Evolutionary conservation across 352 stramenopile species (phyloP).

Genomic region (Pythium sp.): DNA sequence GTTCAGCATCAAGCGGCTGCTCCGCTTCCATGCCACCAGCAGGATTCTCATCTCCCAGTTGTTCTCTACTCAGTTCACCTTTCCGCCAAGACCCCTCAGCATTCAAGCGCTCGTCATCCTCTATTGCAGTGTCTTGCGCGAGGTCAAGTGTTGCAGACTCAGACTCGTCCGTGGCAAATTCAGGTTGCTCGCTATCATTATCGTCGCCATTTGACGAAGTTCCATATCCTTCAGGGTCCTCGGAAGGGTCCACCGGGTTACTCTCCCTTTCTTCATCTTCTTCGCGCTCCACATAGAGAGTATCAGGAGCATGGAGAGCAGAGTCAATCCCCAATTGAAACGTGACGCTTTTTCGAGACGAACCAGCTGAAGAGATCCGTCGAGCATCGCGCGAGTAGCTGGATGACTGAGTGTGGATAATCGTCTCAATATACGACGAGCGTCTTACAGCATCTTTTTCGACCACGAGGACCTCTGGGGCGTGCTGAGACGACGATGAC

Average conservation of each 20-base stretch:
- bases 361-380: conserved; percentile 15
- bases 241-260: neutral
- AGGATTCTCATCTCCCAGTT: neutral
- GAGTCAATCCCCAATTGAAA: neutral
- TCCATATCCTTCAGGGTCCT: neutral
- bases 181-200: neutral
- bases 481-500: neutral
- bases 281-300: neutral
- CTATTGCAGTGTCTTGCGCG: neutral
- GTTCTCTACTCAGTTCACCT: neutral
- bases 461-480: neutral
- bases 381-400: conserved; percentile 1
- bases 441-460: conserved; percentile 3
- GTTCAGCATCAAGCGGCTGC: neutral
- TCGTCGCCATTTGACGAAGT: neutral
- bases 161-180: neutral
- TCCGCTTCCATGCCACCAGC: too few species aligned
- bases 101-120: neutral
- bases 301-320: neutral
- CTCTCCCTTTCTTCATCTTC: neutral
- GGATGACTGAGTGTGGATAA: neutral
- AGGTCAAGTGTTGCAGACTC: neutral
- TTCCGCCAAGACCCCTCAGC: neutral
- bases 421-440: conserved; percentile 2
- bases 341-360: conserved; percentile 9